Percentiles rank a stretch among this genome's conserved stretches.
Conservation (phyloP, 192 early-diverging fungal genomes). For the Funneliformis mosseae region DNA sequence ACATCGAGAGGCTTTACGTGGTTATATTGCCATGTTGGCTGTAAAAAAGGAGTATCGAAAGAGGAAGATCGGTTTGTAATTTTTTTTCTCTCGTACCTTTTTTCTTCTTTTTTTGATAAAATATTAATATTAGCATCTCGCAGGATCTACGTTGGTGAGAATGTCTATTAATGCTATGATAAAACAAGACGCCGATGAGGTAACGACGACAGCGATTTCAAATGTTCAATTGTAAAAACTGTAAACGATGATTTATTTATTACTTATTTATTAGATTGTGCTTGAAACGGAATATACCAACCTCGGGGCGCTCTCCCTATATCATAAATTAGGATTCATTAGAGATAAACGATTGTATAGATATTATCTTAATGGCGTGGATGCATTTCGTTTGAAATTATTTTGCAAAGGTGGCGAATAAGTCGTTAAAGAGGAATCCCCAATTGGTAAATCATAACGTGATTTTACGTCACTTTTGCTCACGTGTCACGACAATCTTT, state of each 20-base stretch:
- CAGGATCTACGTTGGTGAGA: constrained; percentile 69
- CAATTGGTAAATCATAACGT: no score
- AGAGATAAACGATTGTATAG: constrained; percentile 87
- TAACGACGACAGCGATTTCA: constrained; percentile 35
- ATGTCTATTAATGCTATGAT: constrained; percentile 78
- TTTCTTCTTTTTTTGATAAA: not conserved
- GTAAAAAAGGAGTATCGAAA: constrained; percentile 82
- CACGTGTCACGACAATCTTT: no score
- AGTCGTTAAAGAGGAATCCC: not conserved
- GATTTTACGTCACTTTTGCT: no score
- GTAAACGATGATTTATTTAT: no score
- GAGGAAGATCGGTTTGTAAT: constrained; percentile 67
- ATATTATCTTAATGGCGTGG: constrained; percentile 94
- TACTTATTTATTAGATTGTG: constrained; percentile 51
- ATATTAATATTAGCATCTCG: not conserved
- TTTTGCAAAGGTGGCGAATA: constrained; percentile 48
- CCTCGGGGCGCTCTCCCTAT: constrained; percentile 78
- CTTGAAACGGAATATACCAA: constrained; percentile 94
- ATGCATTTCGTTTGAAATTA: constrained; percentile 84
- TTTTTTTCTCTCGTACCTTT: not conserved
- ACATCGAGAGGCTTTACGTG: constrained; percentile 69
- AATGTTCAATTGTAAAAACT: no score
- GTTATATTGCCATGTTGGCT: constrained; percentile 98
- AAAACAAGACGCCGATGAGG: constrained; percentile 77
- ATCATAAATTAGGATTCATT: constrained; percentile 90